Percentiles rank a stretch among this genome's conserved stretches.
Conservation (phyloP, 192 early-diverging fungal species). For the Coemansia umbellata region DNA sequence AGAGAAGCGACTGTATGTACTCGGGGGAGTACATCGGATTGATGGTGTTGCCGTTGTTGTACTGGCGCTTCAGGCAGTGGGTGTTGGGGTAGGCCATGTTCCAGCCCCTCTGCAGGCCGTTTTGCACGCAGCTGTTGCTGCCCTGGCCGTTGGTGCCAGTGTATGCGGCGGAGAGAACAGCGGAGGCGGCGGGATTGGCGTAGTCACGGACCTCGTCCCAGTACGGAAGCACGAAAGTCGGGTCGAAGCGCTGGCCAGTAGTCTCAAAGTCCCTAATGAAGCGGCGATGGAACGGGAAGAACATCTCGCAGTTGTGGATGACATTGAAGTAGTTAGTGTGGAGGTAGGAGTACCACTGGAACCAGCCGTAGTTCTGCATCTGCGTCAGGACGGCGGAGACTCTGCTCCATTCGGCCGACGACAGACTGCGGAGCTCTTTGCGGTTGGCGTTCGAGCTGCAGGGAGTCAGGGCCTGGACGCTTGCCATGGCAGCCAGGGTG, state of each 20-base stretch:
- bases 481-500: conserved; percentile 29
- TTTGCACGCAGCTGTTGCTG: conserved; percentile 22
- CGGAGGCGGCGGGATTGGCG: conserved; percentile 35
- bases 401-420: conserved; percentile 27
- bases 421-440: conserved; percentile 48
- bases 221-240: conserved; percentile 45
- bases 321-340: conserved; percentile 29
- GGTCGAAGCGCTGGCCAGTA: conserved; percentile 26
- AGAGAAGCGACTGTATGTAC: conserved; percentile 42
- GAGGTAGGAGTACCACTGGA: conserved; percentile 35
- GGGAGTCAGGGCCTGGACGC: conserved; percentile 20
- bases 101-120: conserved; percentile 22
- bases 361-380: conserved; percentile 38
- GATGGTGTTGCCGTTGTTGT: conserved; percentile 42
- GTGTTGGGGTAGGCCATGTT: conserved; percentile 22
- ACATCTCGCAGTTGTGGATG: conserved; percentile 45
- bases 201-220: conserved; percentile 53
- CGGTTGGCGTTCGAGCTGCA: conserved; percentile 29
- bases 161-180: conserved; percentile 29
- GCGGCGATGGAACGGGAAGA: conserved; percentile 53
- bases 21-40: conserved; percentile 45
- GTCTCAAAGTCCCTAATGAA: conserved; percentile 50
- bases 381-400: conserved; percentile 10
- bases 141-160: conserved; percentile 41
- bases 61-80: conserved; percentile 49